phyloP scores from a whole-genome alignment of 257 asterid genomes.

The Solanum piurae region DNA sequence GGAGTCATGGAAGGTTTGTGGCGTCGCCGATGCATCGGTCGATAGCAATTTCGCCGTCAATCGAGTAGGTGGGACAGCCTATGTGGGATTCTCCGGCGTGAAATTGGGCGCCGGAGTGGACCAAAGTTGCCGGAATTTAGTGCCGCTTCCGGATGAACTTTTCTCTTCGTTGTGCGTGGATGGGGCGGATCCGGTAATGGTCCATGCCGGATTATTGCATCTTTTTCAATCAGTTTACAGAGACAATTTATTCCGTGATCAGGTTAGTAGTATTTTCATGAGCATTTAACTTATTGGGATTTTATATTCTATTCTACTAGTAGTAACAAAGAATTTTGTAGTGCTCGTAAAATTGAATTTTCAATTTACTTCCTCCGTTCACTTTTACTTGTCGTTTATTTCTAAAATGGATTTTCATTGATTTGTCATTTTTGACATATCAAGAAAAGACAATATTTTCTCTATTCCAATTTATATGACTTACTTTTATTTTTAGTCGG shows the following conservation, averaged over 20 bases:
- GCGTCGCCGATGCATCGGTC: slow-evolving; percentile 32
- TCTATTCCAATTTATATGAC: too few species aligned
- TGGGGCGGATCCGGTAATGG: slow-evolving; percentile 32
- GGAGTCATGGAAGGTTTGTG: slow-evolving; percentile 63
- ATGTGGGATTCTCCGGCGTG: slow-evolving; percentile 66
- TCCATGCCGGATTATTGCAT: slow-evolving; percentile 53
- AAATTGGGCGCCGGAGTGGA: slow-evolving; percentile 33
- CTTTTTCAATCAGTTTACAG: slow-evolving; percentile 32
- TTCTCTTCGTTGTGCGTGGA: slow-evolving; percentile 25
- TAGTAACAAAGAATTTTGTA: too few species aligned
- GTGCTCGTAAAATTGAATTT: background rate
- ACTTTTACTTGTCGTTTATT: too few species aligned
- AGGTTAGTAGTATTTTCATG: slow-evolving; percentile 29
- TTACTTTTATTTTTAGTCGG: too few species aligned
- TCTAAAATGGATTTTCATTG: too few species aligned
- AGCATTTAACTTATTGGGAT: background rate
- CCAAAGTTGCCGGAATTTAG: slow-evolving; percentile 32
- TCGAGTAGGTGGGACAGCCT: slow-evolving; percentile 36
- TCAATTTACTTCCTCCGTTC: background rate
- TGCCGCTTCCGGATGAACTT: slow-evolving; percentile 29
- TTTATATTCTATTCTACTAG: background rate
- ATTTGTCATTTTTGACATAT: too few species aligned
- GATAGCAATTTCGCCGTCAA: slow-evolving; percentile 25
- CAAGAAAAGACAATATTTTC: too few species aligned
- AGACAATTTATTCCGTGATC: slow-evolving; percentile 24